phyloP scores from a whole-genome alignment of 495 filamentous ascomycete genomes.

The Clavariopsis aquatica region DNA sequence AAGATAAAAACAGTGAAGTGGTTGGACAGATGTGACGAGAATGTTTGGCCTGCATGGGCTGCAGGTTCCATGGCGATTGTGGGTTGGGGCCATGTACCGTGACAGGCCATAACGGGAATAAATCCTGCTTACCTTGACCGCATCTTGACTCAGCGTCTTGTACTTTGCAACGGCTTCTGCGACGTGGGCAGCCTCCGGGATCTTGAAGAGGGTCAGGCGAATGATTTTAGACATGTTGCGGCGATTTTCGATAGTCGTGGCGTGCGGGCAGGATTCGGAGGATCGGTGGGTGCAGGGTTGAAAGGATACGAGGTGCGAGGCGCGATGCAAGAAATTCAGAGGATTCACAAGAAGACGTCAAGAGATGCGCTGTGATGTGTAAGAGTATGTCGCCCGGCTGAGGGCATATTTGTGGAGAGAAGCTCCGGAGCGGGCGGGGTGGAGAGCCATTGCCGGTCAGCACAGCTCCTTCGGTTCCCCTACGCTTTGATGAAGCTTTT shows the following conservation, averaged over 20 bases:
- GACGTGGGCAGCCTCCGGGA: slow-evolving; percentile 53
- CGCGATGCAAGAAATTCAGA: slow-evolving; percentile 3
- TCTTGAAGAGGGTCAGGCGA: slow-evolving; percentile 62
- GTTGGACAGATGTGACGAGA: slow-evolving; percentile 10
- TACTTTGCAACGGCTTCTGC: slow-evolving; percentile 53
- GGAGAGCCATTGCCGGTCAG: not conserved
- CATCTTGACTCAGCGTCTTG: slow-evolving; percentile 53
- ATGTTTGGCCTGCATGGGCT: not conserved
- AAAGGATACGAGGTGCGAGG: too few relatives aligned
- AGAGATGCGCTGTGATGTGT: not conserved
- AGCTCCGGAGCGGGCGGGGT: slow-evolving; percentile 12
- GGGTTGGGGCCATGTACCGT: not conserved
- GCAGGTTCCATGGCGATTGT: slow-evolving; percentile 10
- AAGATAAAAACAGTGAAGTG: too few relatives aligned
- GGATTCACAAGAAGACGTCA: slow-evolving; percentile 1
- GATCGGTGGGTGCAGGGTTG: not conserved
- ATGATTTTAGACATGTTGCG: slow-evolving; percentile 47
- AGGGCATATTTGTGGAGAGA: slow-evolving; percentile 17
- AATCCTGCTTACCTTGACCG: slow-evolving; percentile 49
- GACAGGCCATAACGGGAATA: not conserved
- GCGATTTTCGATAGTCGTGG: not conserved
- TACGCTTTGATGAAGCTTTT: slow-evolving; percentile 21
- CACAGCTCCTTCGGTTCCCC: slow-evolving; percentile 18
- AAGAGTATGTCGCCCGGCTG: not conserved
- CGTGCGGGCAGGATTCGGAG: slow-evolving; percentile 11